Percentiles rank a stretch among this genome's conserved stretches.
Conservation (phyloP, 495 filamentous ascomycete genomes). For the Aspergillus indologenus region DNA sequence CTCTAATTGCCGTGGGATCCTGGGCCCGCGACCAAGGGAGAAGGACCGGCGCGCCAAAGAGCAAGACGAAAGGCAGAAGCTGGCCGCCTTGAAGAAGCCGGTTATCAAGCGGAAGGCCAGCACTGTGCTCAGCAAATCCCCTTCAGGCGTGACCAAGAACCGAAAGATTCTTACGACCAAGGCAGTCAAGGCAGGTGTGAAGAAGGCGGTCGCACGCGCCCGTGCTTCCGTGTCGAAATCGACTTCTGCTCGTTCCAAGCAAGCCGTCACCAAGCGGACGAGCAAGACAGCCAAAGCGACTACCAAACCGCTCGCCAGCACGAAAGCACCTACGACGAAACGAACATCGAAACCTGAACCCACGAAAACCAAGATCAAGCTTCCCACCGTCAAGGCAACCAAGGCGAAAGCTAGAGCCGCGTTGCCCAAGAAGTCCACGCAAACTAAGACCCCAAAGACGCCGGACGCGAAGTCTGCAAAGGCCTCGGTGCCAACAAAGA, state of each 20-base stretch:
- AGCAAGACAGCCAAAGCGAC: neutral
- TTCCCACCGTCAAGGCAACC: conserved; percentile 27
- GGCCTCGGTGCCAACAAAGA: conserved; percentile 12
- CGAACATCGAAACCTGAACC: conserved; percentile 15
- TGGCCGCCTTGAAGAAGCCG: neutral
- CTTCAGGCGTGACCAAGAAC: conserved; percentile 32
- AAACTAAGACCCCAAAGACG: neutral
- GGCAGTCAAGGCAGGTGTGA: conserved; percentile 37
- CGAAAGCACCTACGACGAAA: conserved; percentile 21
- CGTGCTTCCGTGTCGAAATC: conserved; percentile 19
- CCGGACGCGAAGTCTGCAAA: conserved; percentile 11
- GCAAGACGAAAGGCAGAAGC: conserved; percentile 26
- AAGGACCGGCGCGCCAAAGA: conserved; percentile 44
- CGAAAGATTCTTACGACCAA: conserved; percentile 33
- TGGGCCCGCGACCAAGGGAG: conserved; percentile 69
- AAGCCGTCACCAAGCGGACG: conserved; percentile 1
- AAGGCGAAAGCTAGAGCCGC: conserved; percentile 22
- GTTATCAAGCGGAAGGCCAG: conserved; percentile 28
- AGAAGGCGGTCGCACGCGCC: conserved; percentile 33
- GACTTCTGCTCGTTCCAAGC: conserved; percentile 11
- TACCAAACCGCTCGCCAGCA: neutral
- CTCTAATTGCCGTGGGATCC: conserved; percentile 69
- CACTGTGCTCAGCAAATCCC: conserved; percentile 22
- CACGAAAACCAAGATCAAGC: conserved; percentile 27
- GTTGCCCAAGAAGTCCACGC: conserved; percentile 13